phyloP scores from a whole-genome alignment of 2,329 filamentous ascomycete genomes.

The Herpotrichia juniperi region DNA sequence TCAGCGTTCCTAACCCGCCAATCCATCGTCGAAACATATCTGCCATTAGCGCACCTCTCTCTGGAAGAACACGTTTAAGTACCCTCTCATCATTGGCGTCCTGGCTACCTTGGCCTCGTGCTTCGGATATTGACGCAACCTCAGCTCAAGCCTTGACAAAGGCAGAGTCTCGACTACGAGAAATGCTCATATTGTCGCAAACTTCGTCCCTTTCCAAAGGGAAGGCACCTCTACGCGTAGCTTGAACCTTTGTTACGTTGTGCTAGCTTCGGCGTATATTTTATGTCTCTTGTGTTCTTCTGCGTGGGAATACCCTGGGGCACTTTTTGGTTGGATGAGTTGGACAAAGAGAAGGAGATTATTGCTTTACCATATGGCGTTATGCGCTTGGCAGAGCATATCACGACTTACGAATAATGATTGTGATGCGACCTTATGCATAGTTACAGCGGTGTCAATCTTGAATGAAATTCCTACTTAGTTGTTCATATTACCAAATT shows the following conservation, averaged over 20 bases:
- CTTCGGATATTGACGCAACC: slow-evolving; percentile 17
- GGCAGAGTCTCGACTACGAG: slow-evolving; percentile 37
- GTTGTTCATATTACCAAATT: no score
- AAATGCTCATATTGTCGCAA: slow-evolving; percentile 36
- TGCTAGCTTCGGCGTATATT: not conserved
- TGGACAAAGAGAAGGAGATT: not conserved
- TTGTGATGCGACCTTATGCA: not conserved
- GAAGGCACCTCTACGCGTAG: slow-evolving; percentile 21
- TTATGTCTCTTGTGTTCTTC: not conserved
- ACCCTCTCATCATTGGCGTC: slow-evolving; percentile 39
- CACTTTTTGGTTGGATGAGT: not conserved
- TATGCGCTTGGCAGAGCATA: not conserved
- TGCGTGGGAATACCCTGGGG: not conserved
- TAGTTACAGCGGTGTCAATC: no score
- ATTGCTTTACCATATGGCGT: not conserved
- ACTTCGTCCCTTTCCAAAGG: slow-evolving; percentile 27
- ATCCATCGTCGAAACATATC: slow-evolving; percentile 32
- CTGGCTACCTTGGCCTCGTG: slow-evolving; percentile 45
- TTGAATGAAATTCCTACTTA: no score
- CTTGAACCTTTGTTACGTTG: not conserved
- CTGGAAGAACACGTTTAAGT: slow-evolving; percentile 27
- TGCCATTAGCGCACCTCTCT: slow-evolving; percentile 22
- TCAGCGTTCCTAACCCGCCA: slow-evolving; percentile 9
- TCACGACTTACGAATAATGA: slow-evolving; percentile 1
- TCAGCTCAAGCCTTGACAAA: slow-evolving; percentile 33